Base-by-base conservation (phyloP, 2,329 filamentous ascomycete genomes). In the Fusarium cicatricum region DNA sequence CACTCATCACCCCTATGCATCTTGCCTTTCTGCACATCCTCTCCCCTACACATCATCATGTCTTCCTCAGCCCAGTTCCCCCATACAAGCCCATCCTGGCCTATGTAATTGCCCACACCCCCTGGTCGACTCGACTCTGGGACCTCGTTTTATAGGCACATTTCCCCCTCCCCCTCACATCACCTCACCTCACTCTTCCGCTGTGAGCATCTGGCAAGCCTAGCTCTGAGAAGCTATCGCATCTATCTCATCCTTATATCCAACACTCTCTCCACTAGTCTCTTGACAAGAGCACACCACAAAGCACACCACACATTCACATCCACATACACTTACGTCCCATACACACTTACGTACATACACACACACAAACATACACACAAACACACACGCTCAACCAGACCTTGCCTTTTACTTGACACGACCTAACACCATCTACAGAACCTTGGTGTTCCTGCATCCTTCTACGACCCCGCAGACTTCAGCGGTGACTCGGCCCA, bases 401-500 rank as follows among this genome's bases (percentile, higher is more conserved):
- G 12, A 10, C 34, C 31, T 37, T 28, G 32, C 34, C 34, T 53
- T 32, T 41, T 41, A 15, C 51, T 49, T 45, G 47, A 52, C 29
- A 44, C 34, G 23, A 15, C 47, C 65, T 68, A 59, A 68, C 66
- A 55, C n/a, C 38, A 36, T 41, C 54, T 11, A 47, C 37, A 68
- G 66, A 56, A 62, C 31, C 46, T 68, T 23, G 55, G 54, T 52
- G 48, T 66, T 45, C 52, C 63, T 49, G 33, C 55, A 45, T 66
- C 63, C 23, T 67, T 68, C 49, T 68, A 69, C 66, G 66, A 68
- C 55, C 66, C 66, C 49, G 60, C 66, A 43, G 66, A 68, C 53
- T 69, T 68, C 52, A 68, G 66, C 47, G 66, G 66, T 42, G 66
- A 68, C 37, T 68, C 66, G 31, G 65, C 66, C 37, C 66, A 68